These are phyloP conservation scores for Schizopora paradoxa DNA, from an alignment of 1,284 basidiomycete species.

Conservation along the genomic window DNA sequence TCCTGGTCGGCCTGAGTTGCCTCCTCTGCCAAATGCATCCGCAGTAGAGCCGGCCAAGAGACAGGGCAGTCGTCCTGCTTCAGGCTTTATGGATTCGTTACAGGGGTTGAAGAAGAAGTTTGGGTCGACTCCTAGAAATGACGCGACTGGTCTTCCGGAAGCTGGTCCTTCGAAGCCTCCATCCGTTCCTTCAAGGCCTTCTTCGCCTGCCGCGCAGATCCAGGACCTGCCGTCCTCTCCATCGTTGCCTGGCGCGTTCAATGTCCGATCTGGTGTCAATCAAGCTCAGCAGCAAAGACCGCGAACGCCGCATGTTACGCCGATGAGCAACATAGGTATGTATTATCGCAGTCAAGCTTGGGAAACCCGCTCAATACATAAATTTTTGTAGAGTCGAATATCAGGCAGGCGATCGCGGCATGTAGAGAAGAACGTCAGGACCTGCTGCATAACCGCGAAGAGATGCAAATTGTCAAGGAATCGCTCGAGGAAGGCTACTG, in stretches of 20 bases:
- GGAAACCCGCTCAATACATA: background rate
- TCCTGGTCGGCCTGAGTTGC: background rate
- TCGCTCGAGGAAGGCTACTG: slow-evolving; percentile 77
- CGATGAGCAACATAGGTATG: slow-evolving; percentile 57
- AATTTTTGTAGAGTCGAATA: slow-evolving; percentile 49
- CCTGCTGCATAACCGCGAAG: slow-evolving; percentile 56
- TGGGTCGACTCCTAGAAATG: slow-evolving; percentile 12
- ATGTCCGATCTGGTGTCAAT: slow-evolving; percentile 15
- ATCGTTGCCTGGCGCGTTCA: slow-evolving; percentile 5
- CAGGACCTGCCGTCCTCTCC: background rate
- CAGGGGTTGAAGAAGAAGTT: slow-evolving; percentile 29
- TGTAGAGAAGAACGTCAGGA: slow-evolving; percentile 67
- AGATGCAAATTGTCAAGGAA: slow-evolving; percentile 73
- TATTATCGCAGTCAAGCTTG: slow-evolving; percentile 1
- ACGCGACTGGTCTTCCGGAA: background rate
- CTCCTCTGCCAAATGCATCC: background rate
- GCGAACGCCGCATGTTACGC: slow-evolving; percentile 38
- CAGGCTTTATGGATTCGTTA: slow-evolving; percentile 21
- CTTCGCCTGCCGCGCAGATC: background rate
- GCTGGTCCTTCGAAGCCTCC: background rate
- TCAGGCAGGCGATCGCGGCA: slow-evolving; percentile 73
- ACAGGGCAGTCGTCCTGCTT: slow-evolving; percentile 10
- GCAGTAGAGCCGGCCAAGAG: background rate
- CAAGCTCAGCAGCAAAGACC: slow-evolving; percentile 10
- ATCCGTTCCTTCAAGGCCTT: slow-evolving; percentile 1